Evolutionary conservation across 352 stramenopile genomes (phyloP), one percentile per base, ranked within the genome.

Genomic region (Phytophthora palmivora): DNA sequence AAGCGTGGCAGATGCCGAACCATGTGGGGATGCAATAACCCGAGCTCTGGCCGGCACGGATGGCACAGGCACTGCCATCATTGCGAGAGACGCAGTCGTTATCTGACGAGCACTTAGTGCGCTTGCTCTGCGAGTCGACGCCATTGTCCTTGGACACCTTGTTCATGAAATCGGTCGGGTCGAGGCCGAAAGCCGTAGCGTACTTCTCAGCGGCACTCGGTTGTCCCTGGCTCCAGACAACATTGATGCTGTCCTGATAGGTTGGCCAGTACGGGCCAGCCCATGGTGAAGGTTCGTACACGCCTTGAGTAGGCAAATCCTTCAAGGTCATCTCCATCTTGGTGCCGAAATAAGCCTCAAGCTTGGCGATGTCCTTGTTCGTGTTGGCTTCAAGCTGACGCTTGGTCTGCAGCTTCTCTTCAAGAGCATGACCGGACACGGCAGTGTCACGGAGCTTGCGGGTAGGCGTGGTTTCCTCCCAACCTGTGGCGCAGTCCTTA

Each of bases 211-310:
- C 56, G 5, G 79, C 34, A 16, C 72, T 79, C 0, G 63, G 28
- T 11, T 66, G 15, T 15, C 42, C 47, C 6, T 53, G 3, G 1
- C 30, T 60, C 58, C 58, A 72, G n/a, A 57, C 22, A 45, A 72
- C 54, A 70, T 91, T 91, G 67, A 91, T 91, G 49, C 78, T 72
- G 72, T 89, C 82, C 16, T 75, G 63, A 72, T 82, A 88, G 18
- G 64, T 72, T 2, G 79, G 72, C 78, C 79, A 91, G 76, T 89
- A 91, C 56, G 72, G 78, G 21, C 62, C 73, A 2, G 74, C 46
- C 79, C 79, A 88, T 12, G 76, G 76, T 15, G 68, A 33, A 2
- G 58, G 48, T 18, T 36, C 46, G 34, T 41, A 26, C 9, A 66
- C 53, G 2, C 57, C 62, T 12, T 34, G 1, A 3, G 50, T 79